Evolutionary conservation across 1,284 basidiomycete genomes (phyloP), one percentile per base, ranked within the genome.

Genomic region (Afroboletus lepidellus): DNA sequence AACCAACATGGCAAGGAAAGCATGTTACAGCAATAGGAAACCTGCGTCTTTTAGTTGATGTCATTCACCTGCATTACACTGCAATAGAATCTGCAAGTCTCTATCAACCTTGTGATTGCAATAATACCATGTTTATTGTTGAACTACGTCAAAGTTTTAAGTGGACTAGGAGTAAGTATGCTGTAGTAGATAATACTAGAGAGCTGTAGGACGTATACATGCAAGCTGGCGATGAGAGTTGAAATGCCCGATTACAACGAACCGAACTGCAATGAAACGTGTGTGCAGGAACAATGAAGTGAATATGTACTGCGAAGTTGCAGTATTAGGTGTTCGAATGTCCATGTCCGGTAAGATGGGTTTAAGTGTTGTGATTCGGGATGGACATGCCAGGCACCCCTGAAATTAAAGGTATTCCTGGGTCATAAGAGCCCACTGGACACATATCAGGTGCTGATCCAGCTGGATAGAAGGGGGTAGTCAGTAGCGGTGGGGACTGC

Each of bases 381-480:
- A 57, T 56, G 25, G 48, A 41, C 32, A 56, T 44, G 42, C 56
- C 59, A 47, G 56, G 56, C 41, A 66, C 39, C 21, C 47, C 57
- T 13, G 53, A 59, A 50, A 52, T 29, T 34, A 56, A 13, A 38
- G 56, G 46, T 44, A 57, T 55, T 36, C 50, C 5, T 20, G 49
- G 7, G 23, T 56, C 48, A 37, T 52, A 64, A 43, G 46, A 33
- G 42, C 36, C 50, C 23, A 42, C 39, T 46, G 46, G 32, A 45
- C 45, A 57, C 21, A 48, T 33, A 27, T 43, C 50, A 42, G 58
- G 44, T 44, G 45, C 51, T 41, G 52, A 60, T 56, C 59, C 57
- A 23, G 58, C 60, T 24, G 71, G 72, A 56, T 70, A 70, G 56
- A 69, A 74, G 3, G 74, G 68, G 9, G 67, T 71, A 15, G 67